A percentile compares a stretch with the other conserved stretches of the same genome.
Conservation (phyloP, 2,329 filamentous ascomycete genomes). For the Fonsecaea erecta region DNA sequence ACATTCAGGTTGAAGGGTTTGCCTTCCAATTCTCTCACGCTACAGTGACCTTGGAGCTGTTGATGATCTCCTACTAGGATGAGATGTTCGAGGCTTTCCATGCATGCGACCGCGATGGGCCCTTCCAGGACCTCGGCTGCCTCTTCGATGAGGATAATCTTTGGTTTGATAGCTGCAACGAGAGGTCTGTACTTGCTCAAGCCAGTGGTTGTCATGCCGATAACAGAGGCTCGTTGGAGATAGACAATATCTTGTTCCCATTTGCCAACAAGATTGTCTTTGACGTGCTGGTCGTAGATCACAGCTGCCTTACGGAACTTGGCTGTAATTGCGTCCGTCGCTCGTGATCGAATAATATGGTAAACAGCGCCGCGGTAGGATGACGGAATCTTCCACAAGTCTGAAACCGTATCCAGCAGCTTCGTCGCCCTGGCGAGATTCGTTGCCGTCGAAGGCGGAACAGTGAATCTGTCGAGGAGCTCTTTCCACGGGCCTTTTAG, state of each 20-base stretch:
- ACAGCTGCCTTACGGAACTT: conserved; percentile 57
- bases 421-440: conserved; percentile 45
- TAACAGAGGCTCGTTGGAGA: conserved; percentile 63
- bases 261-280: conserved; percentile 60
- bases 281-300: conserved; percentile 57
- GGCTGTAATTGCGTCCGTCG: conserved; percentile 55
- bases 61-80: conserved; percentile 79
- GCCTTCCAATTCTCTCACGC: conserved; percentile 62
- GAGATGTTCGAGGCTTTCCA: conserved; percentile 67
- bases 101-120: conserved; percentile 63
- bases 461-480: conserved; percentile 50
- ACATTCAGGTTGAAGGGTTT: conserved; percentile 70
- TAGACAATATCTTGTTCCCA: conserved; percentile 66
- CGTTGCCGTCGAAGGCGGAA: conserved; percentile 30
- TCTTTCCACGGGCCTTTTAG: conserved; percentile 53
- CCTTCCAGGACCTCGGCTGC: conserved; percentile 72
- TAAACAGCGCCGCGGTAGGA: conserved; percentile 68
- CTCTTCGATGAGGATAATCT: conserved; percentile 75
- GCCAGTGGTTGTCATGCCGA: conserved; percentile 78
- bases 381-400: conserved; percentile 66
- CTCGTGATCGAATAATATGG: conserved; percentile 62
- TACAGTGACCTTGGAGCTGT: conserved; percentile 72
- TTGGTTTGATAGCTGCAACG: conserved; percentile 68
- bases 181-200: conserved; percentile 78
- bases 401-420: conserved; percentile 46